Evolutionary conservation across 2,329 filamentous ascomycete species (phyloP).

Genomic region (Aspergillus fumigatiaffinis): DNA sequence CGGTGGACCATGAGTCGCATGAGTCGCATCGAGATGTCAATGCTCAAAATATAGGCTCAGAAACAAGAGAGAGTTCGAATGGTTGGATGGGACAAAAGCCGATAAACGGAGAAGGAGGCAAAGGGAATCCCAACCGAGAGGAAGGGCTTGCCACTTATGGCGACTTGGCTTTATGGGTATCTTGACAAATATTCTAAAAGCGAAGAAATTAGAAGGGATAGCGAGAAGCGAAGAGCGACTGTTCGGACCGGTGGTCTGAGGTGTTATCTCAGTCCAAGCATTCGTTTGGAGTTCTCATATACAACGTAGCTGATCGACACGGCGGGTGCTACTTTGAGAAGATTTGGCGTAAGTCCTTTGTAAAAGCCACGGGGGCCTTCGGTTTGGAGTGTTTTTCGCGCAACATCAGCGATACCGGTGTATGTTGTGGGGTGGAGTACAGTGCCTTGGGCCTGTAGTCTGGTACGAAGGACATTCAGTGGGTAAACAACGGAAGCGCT

Average conservation of each 20-base stretch:
- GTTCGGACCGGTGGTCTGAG: background rate
- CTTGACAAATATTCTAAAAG: conserved; percentile 24
- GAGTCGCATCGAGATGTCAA: background rate
- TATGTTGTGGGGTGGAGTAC: conserved; percentile 88
- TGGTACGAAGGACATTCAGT: conserved; percentile 85
- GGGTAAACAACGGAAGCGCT: conserved; percentile 94
- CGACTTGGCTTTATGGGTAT: conserved; percentile 29
- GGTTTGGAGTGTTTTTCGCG: conserved; percentile 72
- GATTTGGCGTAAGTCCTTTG: conserved; percentile 90
- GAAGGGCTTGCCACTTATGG: conserved; percentile 11
- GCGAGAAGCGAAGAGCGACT: conserved; percentile 1
- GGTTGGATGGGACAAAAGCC: conserved; percentile 1
- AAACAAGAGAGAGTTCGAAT: conserved; percentile 2
- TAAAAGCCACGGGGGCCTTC: conserved; percentile 86
- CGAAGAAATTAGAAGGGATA: conserved; percentile 6
- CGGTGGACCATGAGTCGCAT: background rate
- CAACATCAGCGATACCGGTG: conserved; percentile 85
- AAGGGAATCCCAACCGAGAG: conserved; percentile 5
- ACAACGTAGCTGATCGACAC: conserved; percentile 94
- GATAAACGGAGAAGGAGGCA: conserved; percentile 5
- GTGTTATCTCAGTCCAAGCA: conserved; percentile 53
- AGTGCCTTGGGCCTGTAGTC: conserved; percentile 91
- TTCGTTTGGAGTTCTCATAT: conserved; percentile 82
- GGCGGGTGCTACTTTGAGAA: conserved; percentile 92
- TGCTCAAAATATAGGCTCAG: conserved; percentile 1